Evolutionary conservation across 176 grass and related monocot species (phyloP).

Genomic region (Guadua angustifolia): DNA sequence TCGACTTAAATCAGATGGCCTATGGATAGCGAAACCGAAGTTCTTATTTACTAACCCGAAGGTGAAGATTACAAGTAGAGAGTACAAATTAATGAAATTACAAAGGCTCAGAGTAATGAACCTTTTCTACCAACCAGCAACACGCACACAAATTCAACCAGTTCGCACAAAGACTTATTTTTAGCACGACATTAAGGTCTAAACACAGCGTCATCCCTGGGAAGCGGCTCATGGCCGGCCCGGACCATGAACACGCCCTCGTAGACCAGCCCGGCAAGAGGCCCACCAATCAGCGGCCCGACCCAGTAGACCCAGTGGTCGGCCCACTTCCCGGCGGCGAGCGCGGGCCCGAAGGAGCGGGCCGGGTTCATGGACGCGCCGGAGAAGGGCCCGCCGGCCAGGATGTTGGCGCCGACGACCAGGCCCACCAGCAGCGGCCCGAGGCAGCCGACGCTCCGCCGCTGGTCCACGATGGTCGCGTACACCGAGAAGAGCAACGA

Average conservation of each 20-base stretch:
- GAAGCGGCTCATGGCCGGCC: conserved; percentile 51
- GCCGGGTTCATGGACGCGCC: conserved; percentile 97
- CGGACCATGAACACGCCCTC: conserved; percentile 59
- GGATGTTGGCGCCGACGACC: conserved; percentile 75
- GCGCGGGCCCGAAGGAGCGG: conserved; percentile 74
- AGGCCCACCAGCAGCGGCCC: conserved; percentile 67
- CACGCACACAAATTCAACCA: neutral
- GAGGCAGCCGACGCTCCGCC: conserved; percentile 35
- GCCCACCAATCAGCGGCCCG: conserved; percentile 68
- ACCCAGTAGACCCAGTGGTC: conserved; percentile 93
- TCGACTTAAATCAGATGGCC: no score
- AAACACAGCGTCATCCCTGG: conserved; percentile 52
- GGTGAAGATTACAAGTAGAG: neutral
- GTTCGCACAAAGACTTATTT: neutral
- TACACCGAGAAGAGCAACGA: conserved; percentile 84
- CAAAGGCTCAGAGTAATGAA: neutral
- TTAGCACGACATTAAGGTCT: neutral
- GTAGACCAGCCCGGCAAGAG: conserved; percentile 55
- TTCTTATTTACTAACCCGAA: neutral
- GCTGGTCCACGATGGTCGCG: conserved; percentile 69
- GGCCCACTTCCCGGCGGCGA: conserved; percentile 57
- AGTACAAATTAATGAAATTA: neutral
- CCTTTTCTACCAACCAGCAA: neutral
- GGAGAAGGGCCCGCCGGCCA: conserved; percentile 77
- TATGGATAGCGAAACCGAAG: neutral